Base-by-base conservation (phyloP, 2,329 filamentous ascomycete genomes). In the Rhexocercosporidium sp. region DNA sequence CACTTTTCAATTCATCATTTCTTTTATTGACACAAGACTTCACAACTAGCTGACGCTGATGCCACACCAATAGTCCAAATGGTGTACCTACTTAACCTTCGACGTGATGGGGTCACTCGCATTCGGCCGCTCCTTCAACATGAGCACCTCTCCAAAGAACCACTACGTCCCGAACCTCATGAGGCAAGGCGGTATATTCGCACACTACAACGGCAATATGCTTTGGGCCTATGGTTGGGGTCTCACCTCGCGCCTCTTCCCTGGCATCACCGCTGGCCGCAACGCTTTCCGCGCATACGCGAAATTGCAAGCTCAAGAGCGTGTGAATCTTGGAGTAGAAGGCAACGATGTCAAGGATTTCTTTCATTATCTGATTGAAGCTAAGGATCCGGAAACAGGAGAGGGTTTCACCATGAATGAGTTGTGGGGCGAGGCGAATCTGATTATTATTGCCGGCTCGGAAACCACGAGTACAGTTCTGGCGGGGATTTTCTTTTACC, bases 351-450 rank as follows among this genome's bases (percentile, higher is more conserved):
- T 27, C 1, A 47, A 47, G n/a, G 59, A 46, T 29, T 46, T 92
- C 81, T 92, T 92, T 81, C 88, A 91, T 78, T 89, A 92, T 76
- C 84, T 93, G 16, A 84, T 92, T 69, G 89, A 89, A 74, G 89
- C 90, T 8, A 86, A 86, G 59, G 90, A 92, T 70, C 90, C 90
- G 11, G 89, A 92, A 75, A 91, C 89, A 0, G 89, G 89, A 59
- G 75, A 70, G 29, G 70, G 69, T 4, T 77, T 78, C 27, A 66
- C 69, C 6, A 81, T 79, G 61, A 76, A 82, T 3, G 75, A 70
- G 22, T 59, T 72, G 6, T 66, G 62, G 54, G 69, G 61, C 3
- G 69, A 72, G 27, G 62, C 66, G 16, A 66, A 65, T 39, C 57
- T 72, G 3, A 44, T 74, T 14, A 69, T 73, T 34, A 62, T 49